phyloP scores from a whole-genome alignment of 306 rosid genomes.

The Trifolium subterraneum region DNA sequence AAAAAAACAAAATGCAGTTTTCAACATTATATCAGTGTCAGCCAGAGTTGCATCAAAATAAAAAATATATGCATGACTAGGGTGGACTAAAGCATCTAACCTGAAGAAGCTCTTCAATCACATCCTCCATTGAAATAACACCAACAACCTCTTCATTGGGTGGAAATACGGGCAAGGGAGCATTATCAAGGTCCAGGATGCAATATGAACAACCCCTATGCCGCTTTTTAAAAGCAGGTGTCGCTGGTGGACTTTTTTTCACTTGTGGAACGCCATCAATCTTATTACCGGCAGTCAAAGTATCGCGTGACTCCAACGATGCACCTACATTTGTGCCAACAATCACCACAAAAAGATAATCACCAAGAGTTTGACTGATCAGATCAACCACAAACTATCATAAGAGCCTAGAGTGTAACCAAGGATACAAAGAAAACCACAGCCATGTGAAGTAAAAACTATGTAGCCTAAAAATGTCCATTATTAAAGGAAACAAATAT shows the following conservation, averaged over 20 bases:
- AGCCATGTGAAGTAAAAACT: slow-evolving; percentile 24
- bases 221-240: slow-evolving; percentile 82
- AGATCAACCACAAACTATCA: slow-evolving; percentile 33
- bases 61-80: slow-evolving; percentile 26
- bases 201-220: slow-evolving; percentile 95
- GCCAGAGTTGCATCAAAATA: slow-evolving; percentile 40
- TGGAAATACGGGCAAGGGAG: slow-evolving; percentile 75
- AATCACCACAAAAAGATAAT: slow-evolving; percentile 33
- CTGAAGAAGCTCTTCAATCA: slow-evolving; percentile 99
- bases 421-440: slow-evolving; percentile 35
- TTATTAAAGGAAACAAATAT: slow-evolving; percentile 7
- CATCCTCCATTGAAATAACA: slow-evolving; percentile 98
- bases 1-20: not conserved
- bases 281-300: slow-evolving; percentile 45
- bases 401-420: slow-evolving; percentile 6
- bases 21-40: slow-evolving; percentile 13
- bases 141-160: slow-evolving; percentile 87
- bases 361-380: slow-evolving; percentile 42
- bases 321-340: slow-evolving; percentile 50
- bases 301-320: slow-evolving; percentile 48
- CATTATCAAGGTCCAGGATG: slow-evolving; percentile 83
- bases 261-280: slow-evolving; percentile 51
- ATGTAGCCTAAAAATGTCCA: slow-evolving; percentile 28
- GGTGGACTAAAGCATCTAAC: slow-evolving; percentile 49
- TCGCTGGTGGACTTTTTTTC: slow-evolving; percentile 68